phyloP scores from a whole-genome alignment of 352 stramenopile genomes.

The Phytophthora capsici region DNA sequence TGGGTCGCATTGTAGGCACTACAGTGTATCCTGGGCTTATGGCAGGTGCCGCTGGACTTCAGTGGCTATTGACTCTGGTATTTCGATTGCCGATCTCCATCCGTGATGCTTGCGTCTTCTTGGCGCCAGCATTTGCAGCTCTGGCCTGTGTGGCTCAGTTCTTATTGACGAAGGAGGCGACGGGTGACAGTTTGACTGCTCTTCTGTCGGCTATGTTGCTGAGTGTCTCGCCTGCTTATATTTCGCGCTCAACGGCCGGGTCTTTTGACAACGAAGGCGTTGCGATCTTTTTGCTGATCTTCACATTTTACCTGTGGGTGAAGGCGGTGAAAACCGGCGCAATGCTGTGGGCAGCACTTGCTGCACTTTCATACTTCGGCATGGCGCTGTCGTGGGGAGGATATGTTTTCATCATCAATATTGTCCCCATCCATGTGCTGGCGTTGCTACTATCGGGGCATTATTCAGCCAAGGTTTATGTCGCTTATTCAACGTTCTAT shows the following conservation, averaged over 20 bases:
- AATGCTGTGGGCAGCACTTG: slow-evolving; percentile 69
- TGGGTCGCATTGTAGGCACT: slow-evolving; percentile 91
- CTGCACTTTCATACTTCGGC: slow-evolving; percentile 95
- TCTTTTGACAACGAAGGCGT: slow-evolving; percentile 99
- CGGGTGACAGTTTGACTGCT: slow-evolving; percentile 62
- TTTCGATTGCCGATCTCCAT: slow-evolving; percentile 54
- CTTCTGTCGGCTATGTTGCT: slow-evolving; percentile 94
- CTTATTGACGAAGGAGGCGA: slow-evolving; percentile 88
- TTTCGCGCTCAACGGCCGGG: slow-evolving; percentile 96
- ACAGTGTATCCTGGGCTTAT: slow-evolving; percentile 96
- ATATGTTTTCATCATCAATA: slow-evolving; percentile 99
- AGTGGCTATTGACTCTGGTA: slow-evolving; percentile 54
- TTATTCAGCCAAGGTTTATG: slow-evolving; percentile 94
- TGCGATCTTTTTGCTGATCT: slow-evolving; percentile 97
- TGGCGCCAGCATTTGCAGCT: slow-evolving; percentile 89
- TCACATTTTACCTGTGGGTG: slow-evolving; percentile 98
- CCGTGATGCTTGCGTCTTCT: slow-evolving; percentile 90
- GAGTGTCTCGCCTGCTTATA: slow-evolving; percentile 96
- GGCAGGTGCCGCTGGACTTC: slow-evolving; percentile 77
- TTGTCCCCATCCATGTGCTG: slow-evolving; percentile 96
- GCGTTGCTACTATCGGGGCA: slow-evolving; percentile 90
- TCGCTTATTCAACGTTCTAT: slow-evolving; percentile 99
- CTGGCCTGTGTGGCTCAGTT: slow-evolving; percentile 88
- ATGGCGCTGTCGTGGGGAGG: slow-evolving; percentile 97
- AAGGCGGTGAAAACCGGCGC: slow-evolving; percentile 76